phyloP scores from a whole-genome alignment of 2,329 filamentous ascomycete species.

The Neocatenulostroma microsporum region DNA sequence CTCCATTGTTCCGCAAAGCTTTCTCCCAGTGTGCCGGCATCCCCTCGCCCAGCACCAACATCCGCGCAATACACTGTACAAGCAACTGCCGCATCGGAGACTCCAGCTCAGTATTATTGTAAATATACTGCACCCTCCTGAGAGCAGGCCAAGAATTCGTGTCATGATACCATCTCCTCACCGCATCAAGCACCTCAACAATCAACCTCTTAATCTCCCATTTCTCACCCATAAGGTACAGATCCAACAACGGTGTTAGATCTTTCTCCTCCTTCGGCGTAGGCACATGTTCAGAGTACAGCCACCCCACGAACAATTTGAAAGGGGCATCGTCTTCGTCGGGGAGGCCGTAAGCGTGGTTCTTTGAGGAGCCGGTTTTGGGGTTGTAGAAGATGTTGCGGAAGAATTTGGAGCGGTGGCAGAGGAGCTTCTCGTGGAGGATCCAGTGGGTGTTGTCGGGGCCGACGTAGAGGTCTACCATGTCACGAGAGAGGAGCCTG shows the following conservation, averaged over 20 bases:
- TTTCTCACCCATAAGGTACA: slow-evolving; percentile 49
- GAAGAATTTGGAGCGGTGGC: slow-evolving; percentile 49
- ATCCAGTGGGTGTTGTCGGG: slow-evolving; percentile 48
- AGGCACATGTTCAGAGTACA: slow-evolving; percentile 44
- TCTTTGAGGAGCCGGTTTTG: slow-evolving; percentile 25
- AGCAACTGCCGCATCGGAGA: slow-evolving; percentile 27
- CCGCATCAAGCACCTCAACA: slow-evolving; percentile 42
- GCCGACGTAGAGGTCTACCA: slow-evolving; percentile 52
- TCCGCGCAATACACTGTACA: slow-evolving; percentile 43
- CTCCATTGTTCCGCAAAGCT: slow-evolving; percentile 47
- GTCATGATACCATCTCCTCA: slow-evolving; percentile 46
- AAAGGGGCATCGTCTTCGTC: slow-evolving; percentile 47
- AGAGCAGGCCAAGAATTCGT: slow-evolving; percentile 47
- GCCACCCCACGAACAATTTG: slow-evolving; percentile 47
- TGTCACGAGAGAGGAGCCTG: slow-evolving; percentile 47
- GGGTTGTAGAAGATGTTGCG: slow-evolving; percentile 43
- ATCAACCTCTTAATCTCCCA: slow-evolving; percentile 43
- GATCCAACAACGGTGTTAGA: slow-evolving; percentile 43
- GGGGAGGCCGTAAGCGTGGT: slow-evolving; percentile 41
- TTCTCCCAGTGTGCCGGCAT: slow-evolving; percentile 49
- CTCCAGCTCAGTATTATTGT: slow-evolving; percentile 25
- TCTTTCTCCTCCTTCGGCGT: slow-evolving; percentile 44
- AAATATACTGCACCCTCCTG: slow-evolving; percentile 42
- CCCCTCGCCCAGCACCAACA: slow-evolving; percentile 43
- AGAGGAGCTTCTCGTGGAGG: slow-evolving; percentile 50